phyloP scores from a whole-genome alignment of 768 basidiomycete genomes.

The Lactarius akahatsu region DNA sequence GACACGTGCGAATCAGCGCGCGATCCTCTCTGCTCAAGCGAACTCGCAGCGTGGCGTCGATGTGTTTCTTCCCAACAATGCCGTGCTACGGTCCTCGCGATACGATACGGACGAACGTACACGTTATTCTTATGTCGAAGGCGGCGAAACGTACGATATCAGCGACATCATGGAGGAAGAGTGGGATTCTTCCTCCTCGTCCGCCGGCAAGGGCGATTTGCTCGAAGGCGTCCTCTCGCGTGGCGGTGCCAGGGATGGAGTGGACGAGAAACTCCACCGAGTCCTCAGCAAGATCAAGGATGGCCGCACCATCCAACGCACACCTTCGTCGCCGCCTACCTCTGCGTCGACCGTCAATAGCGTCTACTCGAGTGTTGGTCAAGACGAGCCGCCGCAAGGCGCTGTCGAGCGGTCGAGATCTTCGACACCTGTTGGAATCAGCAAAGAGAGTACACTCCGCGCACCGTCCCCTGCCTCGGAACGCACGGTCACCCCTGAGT shows the following conservation, averaged over 20 bases:
- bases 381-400: conserved; percentile 39
- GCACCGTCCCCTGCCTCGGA: conserved; percentile 34
- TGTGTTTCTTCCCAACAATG: conserved; percentile 80
- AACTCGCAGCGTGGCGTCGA: conserved; percentile 89
- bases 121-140: conserved; percentile 93
- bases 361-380: conserved; percentile 57
- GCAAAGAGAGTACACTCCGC: conserved; percentile 28
- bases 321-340: conserved; percentile 28
- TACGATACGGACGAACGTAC: conserved; percentile 68
- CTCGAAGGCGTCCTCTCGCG: conserved; percentile 63
- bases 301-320: conserved; percentile 45
- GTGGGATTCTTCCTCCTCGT: conserved; percentile 49
- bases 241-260: conserved; percentile 48
- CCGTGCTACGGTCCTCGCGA: conserved; percentile 79
- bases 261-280: conserved; percentile 69
- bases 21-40: conserved; percentile 79
- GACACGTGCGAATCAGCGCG: conserved; percentile 79
- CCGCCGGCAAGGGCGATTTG: conserved; percentile 53
- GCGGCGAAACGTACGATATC: conserved; percentile 91
- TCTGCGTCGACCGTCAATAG: conserved; percentile 33
- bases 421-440: conserved; percentile 23
- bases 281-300: conserved; percentile 75
- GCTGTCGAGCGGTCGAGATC: conserved; percentile 30
- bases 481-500: conserved; percentile 33
- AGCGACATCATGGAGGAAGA: conserved; percentile 92